Evolutionary conservation across 164 flowering plant genomes (phyloP).

Genomic region (Berberis thunbergii): DNA sequence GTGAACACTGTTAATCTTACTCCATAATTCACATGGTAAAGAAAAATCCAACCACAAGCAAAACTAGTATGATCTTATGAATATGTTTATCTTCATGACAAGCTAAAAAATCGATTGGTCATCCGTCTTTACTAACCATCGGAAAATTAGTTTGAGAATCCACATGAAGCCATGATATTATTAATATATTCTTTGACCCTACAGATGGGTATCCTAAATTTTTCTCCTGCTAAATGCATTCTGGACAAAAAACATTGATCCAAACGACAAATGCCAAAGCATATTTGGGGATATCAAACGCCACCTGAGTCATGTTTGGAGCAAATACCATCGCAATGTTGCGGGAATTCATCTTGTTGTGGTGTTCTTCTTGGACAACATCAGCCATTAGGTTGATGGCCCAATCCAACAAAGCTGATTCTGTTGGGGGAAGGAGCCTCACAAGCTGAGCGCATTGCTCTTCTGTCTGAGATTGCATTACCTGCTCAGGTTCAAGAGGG

Average conservation of each 20-base stretch:
- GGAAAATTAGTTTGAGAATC: no score
- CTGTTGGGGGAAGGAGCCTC: constrained; percentile 62
- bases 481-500: constrained; percentile 64
- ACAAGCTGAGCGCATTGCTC: constrained; percentile 62
- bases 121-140: no score
- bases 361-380: constrained; percentile 59
- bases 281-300: background rate
- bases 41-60: background rate
- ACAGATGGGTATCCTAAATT: no score
- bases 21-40: background rate
- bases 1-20: no score
- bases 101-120: no score
- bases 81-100: no score
- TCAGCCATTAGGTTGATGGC: constrained; percentile 89
- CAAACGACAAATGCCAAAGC: background rate
- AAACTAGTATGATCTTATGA: no score
- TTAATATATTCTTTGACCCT: no score
- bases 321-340: constrained; percentile 85
- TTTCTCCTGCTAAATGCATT: background rate
- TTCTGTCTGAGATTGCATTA: constrained; percentile 68
- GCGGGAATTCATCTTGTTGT: constrained; percentile 82
- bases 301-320: constrained; percentile 81
- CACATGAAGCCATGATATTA: no score
- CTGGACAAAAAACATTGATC: background rate
- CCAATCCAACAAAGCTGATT: constrained; percentile 78